Base-by-base conservation (phyloP, 768 basidiomycete species). In the Tulasnella sp. region DNA sequence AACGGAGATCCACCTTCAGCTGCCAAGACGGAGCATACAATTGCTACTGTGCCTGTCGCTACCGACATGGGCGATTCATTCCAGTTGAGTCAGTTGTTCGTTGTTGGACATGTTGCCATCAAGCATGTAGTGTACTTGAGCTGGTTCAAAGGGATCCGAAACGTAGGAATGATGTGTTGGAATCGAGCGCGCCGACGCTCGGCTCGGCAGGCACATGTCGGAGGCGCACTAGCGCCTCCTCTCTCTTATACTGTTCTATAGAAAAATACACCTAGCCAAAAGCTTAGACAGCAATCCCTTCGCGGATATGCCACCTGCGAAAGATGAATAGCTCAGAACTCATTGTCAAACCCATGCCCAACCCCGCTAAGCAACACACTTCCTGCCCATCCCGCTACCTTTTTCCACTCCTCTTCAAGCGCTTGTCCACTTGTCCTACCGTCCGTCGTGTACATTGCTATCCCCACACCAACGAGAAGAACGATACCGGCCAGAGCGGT, bases 91-190 rank as follows among this genome's bases (percentile, higher is more conserved):
- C 92, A 98, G 62, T 68, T 98, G 24, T 98, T 98, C 62, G 76
- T 89, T 33, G 90, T 96, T 16, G 95, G 95, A 0, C 95, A 98
- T 63, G 85, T 93, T 25, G 90, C 93, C 9, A 88, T 98, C 67
- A 98, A 96, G 65, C 93, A 99, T 43, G 88, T 96, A 52, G 91
- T 93, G 13, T 95, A 87, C 61, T 75, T 99, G 95, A 99, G 63
- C 72, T 95, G 43, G 83, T 96, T 19, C 95, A 99, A 64, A 70
- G 92, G 31, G 93, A 99, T 62, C 85, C 87, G 78, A 99, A 99
- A 68, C 70, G 92, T 7, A 83, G 93, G 65, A 96, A 95, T 67
- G 91, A 95, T 54, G 87, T n/a, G n/a, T n/a, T n/a, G n/a, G n/a
- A n/a, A n/a, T n/a, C n/a, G n/a, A n/a, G n/a, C n/a, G n/a, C n/a